Conservation (phyloP, 2,329 filamentous ascomycete species). For the Pyricularia sp. region DNA sequence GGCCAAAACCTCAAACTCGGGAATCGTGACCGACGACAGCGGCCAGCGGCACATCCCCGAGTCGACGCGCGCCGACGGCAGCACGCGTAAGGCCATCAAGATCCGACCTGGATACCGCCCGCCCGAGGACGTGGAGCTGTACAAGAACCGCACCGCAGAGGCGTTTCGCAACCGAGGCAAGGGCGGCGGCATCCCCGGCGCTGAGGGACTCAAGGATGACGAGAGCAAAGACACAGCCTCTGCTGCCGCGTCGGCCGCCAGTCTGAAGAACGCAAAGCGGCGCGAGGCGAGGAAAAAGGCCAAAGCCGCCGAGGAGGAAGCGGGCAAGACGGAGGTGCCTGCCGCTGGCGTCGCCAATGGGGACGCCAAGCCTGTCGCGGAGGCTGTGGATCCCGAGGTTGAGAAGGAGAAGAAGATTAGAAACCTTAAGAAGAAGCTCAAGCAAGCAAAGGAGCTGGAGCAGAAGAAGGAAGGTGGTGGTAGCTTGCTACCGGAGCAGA, state of each 20-base stretch:
- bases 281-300: constrained; percentile 62
- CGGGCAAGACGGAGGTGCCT: constrained; percentile 16
- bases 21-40: constrained; percentile 66
- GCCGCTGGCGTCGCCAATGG: constrained; percentile 14
- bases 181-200: constrained; percentile 54
- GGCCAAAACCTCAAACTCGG: constrained; percentile 41
- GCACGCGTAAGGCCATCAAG: constrained; percentile 85
- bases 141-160: constrained; percentile 85
- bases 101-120: constrained; percentile 88
- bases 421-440: constrained; percentile 85
- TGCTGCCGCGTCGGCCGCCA: constrained; percentile 26
- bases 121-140: constrained; percentile 89
- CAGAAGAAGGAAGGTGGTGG: constrained; percentile 84
- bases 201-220: constrained; percentile 40
- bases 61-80: constrained; percentile 75
- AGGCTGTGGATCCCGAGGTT: constrained; percentile 45
- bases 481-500: constrained; percentile 77
- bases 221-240: constrained; percentile 14
- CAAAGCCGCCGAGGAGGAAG: constrained; percentile 50
- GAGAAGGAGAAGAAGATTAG: constrained; percentile 89
- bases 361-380: constrained; percentile 13
- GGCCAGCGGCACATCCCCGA: constrained; percentile 84
- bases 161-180: constrained; percentile 64
- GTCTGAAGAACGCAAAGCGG: constrained; percentile 76
- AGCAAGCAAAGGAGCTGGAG: constrained; percentile 81